Conservation (phyloP, 345 rosid species). For the Turnera subulata region DNA sequence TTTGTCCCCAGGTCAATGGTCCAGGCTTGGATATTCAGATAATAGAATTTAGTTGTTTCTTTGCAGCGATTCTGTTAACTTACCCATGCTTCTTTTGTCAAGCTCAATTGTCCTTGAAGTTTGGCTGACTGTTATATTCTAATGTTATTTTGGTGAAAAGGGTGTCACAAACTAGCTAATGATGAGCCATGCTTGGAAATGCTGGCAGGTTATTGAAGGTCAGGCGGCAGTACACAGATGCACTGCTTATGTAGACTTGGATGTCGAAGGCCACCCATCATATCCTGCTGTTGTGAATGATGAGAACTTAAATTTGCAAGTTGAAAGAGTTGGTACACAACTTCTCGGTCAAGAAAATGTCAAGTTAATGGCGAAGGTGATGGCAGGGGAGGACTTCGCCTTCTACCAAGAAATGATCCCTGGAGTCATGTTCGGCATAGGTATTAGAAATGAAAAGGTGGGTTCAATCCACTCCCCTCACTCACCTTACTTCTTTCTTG, state of each 20-base stretch:
- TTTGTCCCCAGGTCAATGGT: not conserved
- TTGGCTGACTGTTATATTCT: too few species aligned
- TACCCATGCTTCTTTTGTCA: too few species aligned
- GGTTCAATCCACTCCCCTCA: slow-evolving; percentile 67
- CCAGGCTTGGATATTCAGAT: not conserved
- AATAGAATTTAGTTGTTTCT: not conserved
- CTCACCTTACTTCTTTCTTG: slow-evolving; percentile 70
- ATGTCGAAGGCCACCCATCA: slow-evolving; percentile 37
- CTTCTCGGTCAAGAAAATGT: slow-evolving; percentile 62
- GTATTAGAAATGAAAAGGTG: slow-evolving; percentile 57
- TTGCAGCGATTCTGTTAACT: too few species aligned
- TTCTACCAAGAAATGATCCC: slow-evolving; percentile 73
- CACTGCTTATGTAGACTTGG: slow-evolving; percentile 41
- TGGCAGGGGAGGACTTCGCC: slow-evolving; percentile 89
- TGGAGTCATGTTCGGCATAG: slow-evolving; percentile 63
- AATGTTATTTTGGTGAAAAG: too few species aligned
- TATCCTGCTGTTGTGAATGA: slow-evolving; percentile 74
- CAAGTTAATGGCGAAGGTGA: slow-evolving; percentile 33
- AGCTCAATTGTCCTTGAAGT: too few species aligned
- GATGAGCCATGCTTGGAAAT: slow-evolving; percentile 6
- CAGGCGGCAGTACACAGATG: slow-evolving; percentile 71
- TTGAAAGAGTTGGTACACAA: slow-evolving; percentile 42
- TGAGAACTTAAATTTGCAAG: slow-evolving; percentile 43
- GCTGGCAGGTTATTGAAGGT: slow-evolving; percentile 55
- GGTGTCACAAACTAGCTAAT: too few species aligned